phyloP scores from a whole-genome alignment of 352 stramenopile genomes.

The Phytophthora sp. region DNA sequence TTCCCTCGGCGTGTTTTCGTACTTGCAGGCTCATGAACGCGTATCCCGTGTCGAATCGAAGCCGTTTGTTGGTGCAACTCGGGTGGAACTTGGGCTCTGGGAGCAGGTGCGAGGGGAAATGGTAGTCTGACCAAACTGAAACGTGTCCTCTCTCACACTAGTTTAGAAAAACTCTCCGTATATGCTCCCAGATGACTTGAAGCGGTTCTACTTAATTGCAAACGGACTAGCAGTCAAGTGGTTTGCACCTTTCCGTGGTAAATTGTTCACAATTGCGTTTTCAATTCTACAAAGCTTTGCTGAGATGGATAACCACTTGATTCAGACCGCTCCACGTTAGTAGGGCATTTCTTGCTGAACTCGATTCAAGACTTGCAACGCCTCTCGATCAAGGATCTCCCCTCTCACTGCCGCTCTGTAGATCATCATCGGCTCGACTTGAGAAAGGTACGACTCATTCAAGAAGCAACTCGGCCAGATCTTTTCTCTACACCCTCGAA shows the following conservation, averaged over 20 bases:
- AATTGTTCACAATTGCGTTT: background rate
- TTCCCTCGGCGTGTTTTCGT: constrained; percentile 77
- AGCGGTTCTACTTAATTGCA: constrained; percentile 67
- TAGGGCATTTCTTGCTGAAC: constrained; percentile 73
- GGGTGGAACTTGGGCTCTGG: constrained; percentile 64
- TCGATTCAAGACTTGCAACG: constrained; percentile 66
- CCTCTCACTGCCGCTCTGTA: constrained; percentile 38
- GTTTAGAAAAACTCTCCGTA: constrained; percentile 63
- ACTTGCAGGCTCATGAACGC: constrained; percentile 59
- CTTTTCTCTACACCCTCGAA: background rate
- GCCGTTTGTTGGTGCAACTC: constrained; percentile 49
- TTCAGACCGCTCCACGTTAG: constrained; percentile 49
- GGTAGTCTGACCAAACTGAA: background rate
- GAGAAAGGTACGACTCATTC: constrained; percentile 21
- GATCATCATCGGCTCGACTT: constrained; percentile 49
- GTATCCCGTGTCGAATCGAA: constrained; percentile 68
- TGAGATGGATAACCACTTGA: background rate
- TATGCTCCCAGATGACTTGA: constrained; percentile 66
- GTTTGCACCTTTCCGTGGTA: constrained; percentile 63
- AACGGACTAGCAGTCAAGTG: constrained; percentile 81
- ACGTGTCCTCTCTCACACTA: background rate
- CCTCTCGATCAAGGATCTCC: constrained; percentile 45
- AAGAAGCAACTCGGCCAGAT: background rate
- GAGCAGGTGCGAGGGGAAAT: constrained; percentile 56
- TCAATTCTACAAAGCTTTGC: background rate